Evolutionary conservation across 2,329 filamentous ascomycete genomes (phyloP), one percentile per base, ranked within the genome.

Genomic region (Aspergillus candidus): DNA sequence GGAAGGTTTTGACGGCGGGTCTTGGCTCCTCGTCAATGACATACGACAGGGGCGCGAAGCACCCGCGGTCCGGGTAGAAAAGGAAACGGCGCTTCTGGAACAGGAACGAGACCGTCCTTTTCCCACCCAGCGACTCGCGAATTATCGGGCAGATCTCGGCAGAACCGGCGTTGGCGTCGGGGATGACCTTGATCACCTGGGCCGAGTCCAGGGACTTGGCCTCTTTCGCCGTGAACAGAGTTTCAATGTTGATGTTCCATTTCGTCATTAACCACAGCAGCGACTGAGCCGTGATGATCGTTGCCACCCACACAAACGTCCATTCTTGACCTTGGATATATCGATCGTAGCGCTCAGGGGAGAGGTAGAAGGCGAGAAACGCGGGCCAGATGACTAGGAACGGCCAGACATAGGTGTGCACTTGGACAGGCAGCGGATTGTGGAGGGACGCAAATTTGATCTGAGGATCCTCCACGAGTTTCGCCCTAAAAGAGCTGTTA

Each of bases 41-140:
- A 69, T 94, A 98, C 46, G 77, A 75, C 46, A 97, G 74, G 18
- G 91, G 88, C 40, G 83, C 77, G 66, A 98, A 98, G n/a, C 77
- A 77, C 49, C 84, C 79, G 52, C 74, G 79, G 34, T 82, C 78
- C 39, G 80, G 68, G 53, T 88, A 75, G 73, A 89, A 96, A 51
- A 96, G 78, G 66, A 98, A 98, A 32, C 91, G 86, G 57, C 93
- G 87, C 75, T 98, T 98, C 73, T 98, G 93, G 73, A 98, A 98
- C 45, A 96, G 74, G 70, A 98, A 98, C 8, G 89, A 96, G 11
- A 84, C 70, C 54, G 83, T 90, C 44, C 79, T 75, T 72, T 87
- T 87, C 56, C 82, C 86, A 51, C 80, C 86, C 50, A 78, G 74
- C 65, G 80, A 84, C 57, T 95, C 89, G 61, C 82, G 82, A 52